These are phyloP conservation scores for Suhomyces anneliseae DNA, from an alignment of 1,139 yeast genomes.

Conservation along the genomic window DNA sequence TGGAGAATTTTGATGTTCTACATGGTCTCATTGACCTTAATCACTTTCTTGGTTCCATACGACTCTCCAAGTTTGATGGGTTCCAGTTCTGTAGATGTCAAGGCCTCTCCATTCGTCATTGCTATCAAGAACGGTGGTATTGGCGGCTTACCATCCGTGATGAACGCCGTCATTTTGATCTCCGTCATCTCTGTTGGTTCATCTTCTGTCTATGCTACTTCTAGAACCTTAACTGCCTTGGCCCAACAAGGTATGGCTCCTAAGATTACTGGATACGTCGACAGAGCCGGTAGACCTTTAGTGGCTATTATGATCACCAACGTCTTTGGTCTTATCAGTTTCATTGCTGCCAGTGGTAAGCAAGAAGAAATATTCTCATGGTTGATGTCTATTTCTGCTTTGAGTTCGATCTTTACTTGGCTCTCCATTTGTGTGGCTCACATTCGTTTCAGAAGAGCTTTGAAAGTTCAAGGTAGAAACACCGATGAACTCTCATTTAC, in stretches of 20 bases:
- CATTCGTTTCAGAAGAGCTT: conserved; percentile 38
- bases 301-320: conserved; percentile 33
- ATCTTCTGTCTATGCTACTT: conserved; percentile 28
- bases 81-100: conserved; percentile 40
- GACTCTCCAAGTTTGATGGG: conserved; percentile 33
- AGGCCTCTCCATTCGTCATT: conserved; percentile 54
- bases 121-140: conserved; percentile 63
- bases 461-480: conserved; percentile 28
- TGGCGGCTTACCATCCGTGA: conserved; percentile 62
- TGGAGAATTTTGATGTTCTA: conserved; percentile 38
- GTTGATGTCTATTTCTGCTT: conserved; percentile 41
- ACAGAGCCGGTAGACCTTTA: conserved; percentile 28
- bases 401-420: conserved; percentile 45
- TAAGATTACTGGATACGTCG: conserved; percentile 25
- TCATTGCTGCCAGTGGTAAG: conserved; percentile 33
- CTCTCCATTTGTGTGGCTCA: conserved; percentile 38
- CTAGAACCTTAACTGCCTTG: conserved; percentile 27
- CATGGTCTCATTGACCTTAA: conserved; percentile 32
- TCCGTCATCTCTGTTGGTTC: conserved; percentile 58
- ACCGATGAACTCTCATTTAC: conserved; percentile 56
- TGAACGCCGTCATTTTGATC: conserved; percentile 70
- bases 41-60: conserved; percentile 37
- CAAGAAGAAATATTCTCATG: conserved; percentile 36
- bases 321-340: conserved; percentile 29
- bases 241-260: conserved; percentile 29